A percentile compares a stretch with the other conserved stretches of the same genome.
Conservation (phyloP, 768 basidiomycete species). For the Butyriboletus loyo region DNA sequence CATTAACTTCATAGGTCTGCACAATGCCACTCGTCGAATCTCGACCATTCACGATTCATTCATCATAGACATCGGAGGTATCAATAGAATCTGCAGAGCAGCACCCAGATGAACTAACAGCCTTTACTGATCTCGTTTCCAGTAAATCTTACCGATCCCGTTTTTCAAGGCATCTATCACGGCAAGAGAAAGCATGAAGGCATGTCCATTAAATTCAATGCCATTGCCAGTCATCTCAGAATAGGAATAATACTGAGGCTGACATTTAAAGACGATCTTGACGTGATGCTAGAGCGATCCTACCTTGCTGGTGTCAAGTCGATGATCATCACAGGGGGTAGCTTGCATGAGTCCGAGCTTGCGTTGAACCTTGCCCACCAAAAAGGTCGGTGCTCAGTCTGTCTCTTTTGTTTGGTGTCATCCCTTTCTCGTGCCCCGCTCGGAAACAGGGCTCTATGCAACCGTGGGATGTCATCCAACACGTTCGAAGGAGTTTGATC, state of each 20-base stretch:
- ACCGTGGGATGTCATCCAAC: constrained; percentile 84
- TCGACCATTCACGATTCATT: neutral
- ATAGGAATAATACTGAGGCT: neutral
- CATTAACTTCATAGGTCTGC: constrained; percentile 35
- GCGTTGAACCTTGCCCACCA: constrained; percentile 61
- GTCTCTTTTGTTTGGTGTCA: neutral
- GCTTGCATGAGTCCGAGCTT: constrained; percentile 56
- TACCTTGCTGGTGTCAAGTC: constrained; percentile 57
- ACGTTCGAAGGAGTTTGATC: constrained; percentile 64
- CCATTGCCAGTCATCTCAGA: too few species aligned
- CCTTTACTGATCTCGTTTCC: neutral
- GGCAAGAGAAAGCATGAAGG: constrained; percentile 52
- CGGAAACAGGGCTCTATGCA: constrained; percentile 53
- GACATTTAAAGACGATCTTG: constrained; percentile 54
- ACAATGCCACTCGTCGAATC: neutral
- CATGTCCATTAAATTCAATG: constrained; percentile 13
- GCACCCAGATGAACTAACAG: neutral
- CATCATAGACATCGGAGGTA: constrained; percentile 40
- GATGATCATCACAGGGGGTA: constrained; percentile 78
- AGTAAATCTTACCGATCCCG: constrained; percentile 58
- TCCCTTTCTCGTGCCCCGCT: neutral
- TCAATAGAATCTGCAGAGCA: neutral
- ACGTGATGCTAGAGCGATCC: constrained; percentile 54
- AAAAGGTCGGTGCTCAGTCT: constrained; percentile 38
- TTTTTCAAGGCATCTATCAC: constrained; percentile 51